These are phyloP conservation scores for Stentor coeruleus DNA, from an alignment of 73 alveolate genomes.

Conservation along the genomic window DNA sequence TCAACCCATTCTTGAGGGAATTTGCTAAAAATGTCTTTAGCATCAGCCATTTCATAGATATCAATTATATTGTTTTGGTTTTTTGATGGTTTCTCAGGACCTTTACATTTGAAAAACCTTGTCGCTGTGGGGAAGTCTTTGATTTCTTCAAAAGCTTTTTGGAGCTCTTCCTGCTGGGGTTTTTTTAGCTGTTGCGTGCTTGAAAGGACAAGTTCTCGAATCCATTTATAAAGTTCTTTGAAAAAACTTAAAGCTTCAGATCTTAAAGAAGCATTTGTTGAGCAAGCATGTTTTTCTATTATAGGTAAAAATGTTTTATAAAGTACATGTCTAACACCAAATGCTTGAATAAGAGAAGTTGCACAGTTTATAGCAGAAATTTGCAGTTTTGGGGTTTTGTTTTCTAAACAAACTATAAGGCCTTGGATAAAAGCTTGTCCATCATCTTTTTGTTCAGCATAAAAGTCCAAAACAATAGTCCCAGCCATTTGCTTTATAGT, in stretches of 20 bases:
- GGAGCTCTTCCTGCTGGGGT: conserved; percentile 49
- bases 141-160: conserved; percentile 39
- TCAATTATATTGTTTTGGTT: conserved; percentile 33
- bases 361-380: conserved; percentile 40
- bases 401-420: conserved; percentile 38
- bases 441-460: conserved; percentile 51
- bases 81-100: conserved; percentile 28
- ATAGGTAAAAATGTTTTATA: conserved; percentile 51
- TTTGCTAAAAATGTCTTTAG: neutral
- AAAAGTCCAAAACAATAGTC: conserved; percentile 46
- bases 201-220: conserved; percentile 61
- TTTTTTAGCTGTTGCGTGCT: conserved; percentile 53
- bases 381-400: conserved; percentile 55
- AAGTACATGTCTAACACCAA: conserved; percentile 56
- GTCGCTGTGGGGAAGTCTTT: conserved; percentile 40
- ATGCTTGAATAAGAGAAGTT: conserved; percentile 44
- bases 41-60: neutral
- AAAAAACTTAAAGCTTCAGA: conserved; percentile 62
- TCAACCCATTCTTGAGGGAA: neutral
- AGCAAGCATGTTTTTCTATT: conserved; percentile 48
- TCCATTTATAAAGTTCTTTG: conserved; percentile 68
- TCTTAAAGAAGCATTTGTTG: conserved; percentile 49
- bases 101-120: conserved; percentile 41
- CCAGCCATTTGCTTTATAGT: conserved; percentile 36
- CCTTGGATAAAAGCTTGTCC: conserved; percentile 51